These are phyloP conservation scores for Debaryomycetaceae sp. DNA, from an alignment of 1,139 yeast genomes.

Conservation along the genomic window DNA sequence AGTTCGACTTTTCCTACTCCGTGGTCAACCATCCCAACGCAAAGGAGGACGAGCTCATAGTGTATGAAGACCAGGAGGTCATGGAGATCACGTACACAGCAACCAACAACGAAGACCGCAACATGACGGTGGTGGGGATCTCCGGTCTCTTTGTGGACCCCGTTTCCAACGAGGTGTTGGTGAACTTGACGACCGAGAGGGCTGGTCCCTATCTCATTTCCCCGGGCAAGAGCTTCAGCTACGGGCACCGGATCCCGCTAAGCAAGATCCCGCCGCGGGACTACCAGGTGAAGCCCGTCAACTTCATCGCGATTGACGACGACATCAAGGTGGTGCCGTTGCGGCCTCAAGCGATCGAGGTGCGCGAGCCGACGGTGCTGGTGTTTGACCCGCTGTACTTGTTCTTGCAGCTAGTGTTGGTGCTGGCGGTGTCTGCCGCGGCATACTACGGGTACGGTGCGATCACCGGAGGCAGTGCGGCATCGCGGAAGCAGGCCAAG, in stretches of 20 bases:
- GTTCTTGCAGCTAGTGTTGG: conserved; percentile 46
- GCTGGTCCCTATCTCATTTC: conserved; percentile 51
- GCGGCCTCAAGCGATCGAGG: conserved; percentile 44
- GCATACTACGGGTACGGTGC: conserved; percentile 35
- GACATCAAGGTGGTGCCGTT: conserved; percentile 48
- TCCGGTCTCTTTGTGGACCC: conserved; percentile 64
- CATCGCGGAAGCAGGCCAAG: conserved; percentile 19
- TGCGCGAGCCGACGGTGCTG: conserved; percentile 60
- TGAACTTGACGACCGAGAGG: conserved; percentile 55
- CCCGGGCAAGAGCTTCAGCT: conserved; percentile 36
- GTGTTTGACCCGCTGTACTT: conserved; percentile 65
- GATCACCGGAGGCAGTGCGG: conserved; percentile 27
- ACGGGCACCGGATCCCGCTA: conserved; percentile 46
- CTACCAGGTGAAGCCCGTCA: conserved; percentile 51
- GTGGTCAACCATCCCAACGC: conserved; percentile 31
- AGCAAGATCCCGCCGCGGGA: conserved; percentile 47
- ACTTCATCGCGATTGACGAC: conserved; percentile 43
- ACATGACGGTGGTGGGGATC: conserved; percentile 50
- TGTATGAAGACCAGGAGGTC: conserved; percentile 41
- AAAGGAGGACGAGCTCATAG: conserved; percentile 25
- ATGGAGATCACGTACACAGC: conserved; percentile 45
- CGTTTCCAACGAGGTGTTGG: conserved; percentile 35
- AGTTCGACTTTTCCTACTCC: conserved; percentile 30
- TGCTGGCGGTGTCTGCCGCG: conserved; percentile 38
- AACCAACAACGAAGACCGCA: conserved; percentile 42